Base-by-base conservation (phyloP, 257 asterid genomes). In the Ligustrum vulgare region DNA sequence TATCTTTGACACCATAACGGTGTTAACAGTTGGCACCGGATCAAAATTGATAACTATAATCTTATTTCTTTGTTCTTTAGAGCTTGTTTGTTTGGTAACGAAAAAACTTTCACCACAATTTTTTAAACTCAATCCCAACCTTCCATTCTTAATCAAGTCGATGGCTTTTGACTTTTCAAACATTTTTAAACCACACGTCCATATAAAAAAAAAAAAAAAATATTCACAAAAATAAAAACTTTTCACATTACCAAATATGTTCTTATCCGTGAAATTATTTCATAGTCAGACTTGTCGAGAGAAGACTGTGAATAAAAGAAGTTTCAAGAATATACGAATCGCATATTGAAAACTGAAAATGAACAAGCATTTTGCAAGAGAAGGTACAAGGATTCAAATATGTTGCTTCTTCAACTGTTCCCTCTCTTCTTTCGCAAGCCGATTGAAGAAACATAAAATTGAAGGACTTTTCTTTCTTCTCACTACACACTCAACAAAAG, bases 401-500 rank as follows among this genome's bases (percentile, higher is more conserved):
- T 58, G 63, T 20, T 37, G 16, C 65, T 65, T 2, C 37, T 49
- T 60, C 63, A 70, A 43, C 63, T 70, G 15, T 28, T 28, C 8
- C 2, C 70, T 71, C 56, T 18, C 74, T 28, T 13, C 2, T 70
- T 49, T 25, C 7, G n/a, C 74, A 37, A 32, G 39, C 63, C 58
- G 18, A 72, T 39, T 22, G 20, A 32, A 71, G 10, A 43, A 60
- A 54, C 39, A 49, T 56, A 22, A 75, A 70, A 74, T 51, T 66
- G 23, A 63, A 9, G 77, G 60, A 32, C 43, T 73, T 58, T 56
- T 73, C 34, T 35, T 34, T 66, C 22, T 35, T 77, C 39, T 28
- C 56, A 33, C 73, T 33, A 49, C 34, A 69, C 75, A 66, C 54
- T 7, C 51, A 32, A 54, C 13, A 56, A 39, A 66, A 10, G 41